These are phyloP conservation scores for Zygotorulaspora mrakii DNA, from an alignment of 1,139 yeast species.

Conservation along the genomic window DNA sequence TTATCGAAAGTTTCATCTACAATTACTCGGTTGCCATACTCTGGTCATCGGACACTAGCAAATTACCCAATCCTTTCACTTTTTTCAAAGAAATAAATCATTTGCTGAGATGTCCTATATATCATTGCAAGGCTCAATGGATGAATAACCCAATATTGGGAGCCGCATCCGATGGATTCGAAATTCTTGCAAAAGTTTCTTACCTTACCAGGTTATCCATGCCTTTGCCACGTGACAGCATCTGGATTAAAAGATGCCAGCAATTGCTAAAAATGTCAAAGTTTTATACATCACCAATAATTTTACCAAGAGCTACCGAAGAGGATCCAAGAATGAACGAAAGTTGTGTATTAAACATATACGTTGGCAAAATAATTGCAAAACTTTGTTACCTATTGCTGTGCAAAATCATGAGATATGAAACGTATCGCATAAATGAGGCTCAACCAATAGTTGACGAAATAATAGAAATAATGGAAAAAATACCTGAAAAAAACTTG, in stretches of 20 bases:
- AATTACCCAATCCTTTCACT: slow-evolving; percentile 40
- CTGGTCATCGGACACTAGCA: slow-evolving; percentile 30
- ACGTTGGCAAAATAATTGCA: slow-evolving; percentile 17
- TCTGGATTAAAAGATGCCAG: slow-evolving; percentile 16
- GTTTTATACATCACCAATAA: slow-evolving; percentile 17
- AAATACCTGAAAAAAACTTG: slow-evolving; percentile 15
- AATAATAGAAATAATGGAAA: slow-evolving; percentile 13
- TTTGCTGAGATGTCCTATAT: slow-evolving; percentile 37
- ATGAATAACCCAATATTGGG: slow-evolving; percentile 41
- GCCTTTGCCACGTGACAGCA: slow-evolving; percentile 16
- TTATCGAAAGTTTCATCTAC: slow-evolving; percentile 41
- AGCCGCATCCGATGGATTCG: slow-evolving; percentile 39
- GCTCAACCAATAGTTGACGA: slow-evolving; percentile 17
- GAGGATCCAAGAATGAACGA: slow-evolving; percentile 5
- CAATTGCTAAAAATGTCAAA: slow-evolving; percentile 15
- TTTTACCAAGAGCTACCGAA: slow-evolving; percentile 7
- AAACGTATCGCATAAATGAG: slow-evolving; percentile 10
- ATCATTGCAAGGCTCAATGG: slow-evolving; percentile 37
- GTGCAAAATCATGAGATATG: slow-evolving; percentile 14
- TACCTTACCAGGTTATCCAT: slow-evolving; percentile 39
- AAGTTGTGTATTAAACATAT: slow-evolving; percentile 14
- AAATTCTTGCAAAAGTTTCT: slow-evolving; percentile 41
- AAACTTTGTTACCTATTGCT: slow-evolving; percentile 18
- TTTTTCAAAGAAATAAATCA: slow-evolving; percentile 37
- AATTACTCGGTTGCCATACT: slow-evolving; percentile 38